Evolutionary conservation across 805 yeast genomes (phyloP), one percentile per base, ranked within the genome.

Genomic region (Wickerhamomyces canadensis): DNA sequence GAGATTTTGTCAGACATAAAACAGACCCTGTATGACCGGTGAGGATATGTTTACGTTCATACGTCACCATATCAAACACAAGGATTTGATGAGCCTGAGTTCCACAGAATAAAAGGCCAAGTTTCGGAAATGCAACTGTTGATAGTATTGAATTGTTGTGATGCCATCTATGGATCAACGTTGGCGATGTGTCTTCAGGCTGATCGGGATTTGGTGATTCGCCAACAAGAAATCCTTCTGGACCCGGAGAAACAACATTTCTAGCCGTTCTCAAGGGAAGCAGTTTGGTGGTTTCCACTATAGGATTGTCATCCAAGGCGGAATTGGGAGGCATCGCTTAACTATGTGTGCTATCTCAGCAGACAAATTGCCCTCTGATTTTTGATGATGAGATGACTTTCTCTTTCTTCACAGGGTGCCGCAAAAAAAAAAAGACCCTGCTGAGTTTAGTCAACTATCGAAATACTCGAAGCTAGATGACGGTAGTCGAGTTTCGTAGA

Each of bases 11-110:
- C 42, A 91, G 55, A 51, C 93, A 80, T 26, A 88, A 64, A 2
- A 91, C 85, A n/a, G 88, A 73, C 0, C 88, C 82, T 0, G 72
- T 62, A 51, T 81, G 86, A n/a, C 84, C 85, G 6, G 66, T 66
- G 16, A 84, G 60, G 9, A 64, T 67, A 27, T 66, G 57, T 32
- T 70, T 71, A 34, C 68, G 65, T 46, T 79, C 78, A 56, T 76
- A 91, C 1, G 84, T 78, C 5, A 58, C 60, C 37, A 84, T 62
- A 49, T 86, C 91, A 52, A 72, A 79, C 1, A 85, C 80, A 27
- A 85, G 60, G 28, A 91, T 81, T 46, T 74, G 75, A 10, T 93
- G 84, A 51, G 84, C 85, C 47, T 89, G 95, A 1, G 96, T 87
- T 9, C 98, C 98, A 38, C 95, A 93, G 55, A 85, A 84, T 5